Conservation (phyloP, 2,329 filamentous ascomycete species). For the Huntiella moniliformis region DNA sequence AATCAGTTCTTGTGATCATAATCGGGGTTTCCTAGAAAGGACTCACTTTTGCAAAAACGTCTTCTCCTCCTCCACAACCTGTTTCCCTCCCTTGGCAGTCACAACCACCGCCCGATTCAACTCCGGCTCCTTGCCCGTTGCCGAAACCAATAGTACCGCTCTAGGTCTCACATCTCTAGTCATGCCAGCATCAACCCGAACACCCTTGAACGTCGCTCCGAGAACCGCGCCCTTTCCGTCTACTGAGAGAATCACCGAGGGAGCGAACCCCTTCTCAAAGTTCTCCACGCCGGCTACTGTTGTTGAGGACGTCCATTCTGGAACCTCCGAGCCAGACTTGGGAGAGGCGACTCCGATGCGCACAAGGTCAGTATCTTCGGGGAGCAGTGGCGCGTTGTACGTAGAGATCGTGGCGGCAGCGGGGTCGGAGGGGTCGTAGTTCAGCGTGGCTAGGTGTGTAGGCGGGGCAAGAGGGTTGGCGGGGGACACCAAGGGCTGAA, state of each 20-base stretch:
- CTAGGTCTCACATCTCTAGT: conserved; percentile 47
- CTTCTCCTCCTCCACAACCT: conserved; percentile 40
- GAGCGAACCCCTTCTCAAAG: conserved; percentile 42
- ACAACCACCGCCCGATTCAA: conserved; percentile 47
- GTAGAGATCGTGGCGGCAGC: conserved; percentile 28
- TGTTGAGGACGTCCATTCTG: conserved; percentile 34
- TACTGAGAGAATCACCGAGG: conserved; percentile 35
- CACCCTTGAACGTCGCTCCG: conserved; percentile 34
- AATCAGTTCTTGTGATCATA: background rate
- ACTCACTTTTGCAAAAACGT: conserved; percentile 47
- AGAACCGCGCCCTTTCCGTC: conserved; percentile 24
- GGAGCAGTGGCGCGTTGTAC: conserved; percentile 38
- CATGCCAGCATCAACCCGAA: conserved; percentile 41
- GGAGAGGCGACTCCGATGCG: conserved; percentile 29
- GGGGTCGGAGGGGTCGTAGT: conserved; percentile 29
- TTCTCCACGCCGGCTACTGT: conserved; percentile 36
- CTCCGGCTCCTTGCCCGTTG: conserved; percentile 34
- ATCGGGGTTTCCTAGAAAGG: background rate
- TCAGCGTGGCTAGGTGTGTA: conserved; percentile 34
- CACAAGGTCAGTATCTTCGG: conserved; percentile 27
- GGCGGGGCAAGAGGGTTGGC: conserved; percentile 16
- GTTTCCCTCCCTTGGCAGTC: conserved; percentile 33
- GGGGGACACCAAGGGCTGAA: conserved; percentile 28
- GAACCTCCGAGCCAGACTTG: conserved; percentile 15
- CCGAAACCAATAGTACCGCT: conserved; percentile 30